Conservation (phyloP, 2,329 filamentous ascomycete genomes). For the Cercospora beticola region DNA sequence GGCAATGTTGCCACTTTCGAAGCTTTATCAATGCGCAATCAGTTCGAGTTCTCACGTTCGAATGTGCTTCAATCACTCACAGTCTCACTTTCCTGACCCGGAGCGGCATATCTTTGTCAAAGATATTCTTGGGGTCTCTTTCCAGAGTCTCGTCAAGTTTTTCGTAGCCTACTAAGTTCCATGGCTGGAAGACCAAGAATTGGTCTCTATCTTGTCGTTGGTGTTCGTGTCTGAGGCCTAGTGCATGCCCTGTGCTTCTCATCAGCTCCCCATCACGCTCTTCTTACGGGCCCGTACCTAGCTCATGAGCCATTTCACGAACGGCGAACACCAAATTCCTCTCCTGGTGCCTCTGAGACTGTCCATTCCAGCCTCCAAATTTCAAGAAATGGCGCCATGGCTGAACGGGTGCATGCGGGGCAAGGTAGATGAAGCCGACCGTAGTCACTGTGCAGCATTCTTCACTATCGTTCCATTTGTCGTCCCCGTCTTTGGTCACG, state of each 20-base stretch:
- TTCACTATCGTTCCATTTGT: conserved; percentile 15
- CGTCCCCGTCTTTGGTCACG: conserved; percentile 21
- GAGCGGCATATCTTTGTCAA: not conserved
- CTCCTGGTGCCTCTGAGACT: not conserved
- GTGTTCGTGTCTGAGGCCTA: conserved; percentile 24
- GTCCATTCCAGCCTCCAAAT: not conserved
- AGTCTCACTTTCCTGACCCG: not conserved
- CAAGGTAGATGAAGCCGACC: not conserved
- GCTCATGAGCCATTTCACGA: conserved; percentile 20
- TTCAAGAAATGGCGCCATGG: too few relatives aligned
- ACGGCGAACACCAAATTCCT: not conserved
- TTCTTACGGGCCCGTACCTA: conserved; percentile 7
- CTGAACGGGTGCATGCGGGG: too few relatives aligned
- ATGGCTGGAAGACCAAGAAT: conserved; percentile 13
- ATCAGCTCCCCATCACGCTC: too few relatives aligned
- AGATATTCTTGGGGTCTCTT: conserved; percentile 3
- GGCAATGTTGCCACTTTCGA: not conserved
- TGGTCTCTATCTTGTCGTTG: conserved; percentile 22
- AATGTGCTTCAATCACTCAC: not conserved
- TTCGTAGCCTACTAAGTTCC: conserved; percentile 14
- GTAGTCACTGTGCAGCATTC: conserved; percentile 20
- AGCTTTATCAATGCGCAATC: not conserved
- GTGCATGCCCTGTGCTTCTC: conserved; percentile 12
- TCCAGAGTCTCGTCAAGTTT: conserved; percentile 1
- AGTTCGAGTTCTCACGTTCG: too few relatives aligned